Conservation (phyloP, 2,329 filamentous ascomycete genomes). For the Arthrobotrys conoides region DNA sequence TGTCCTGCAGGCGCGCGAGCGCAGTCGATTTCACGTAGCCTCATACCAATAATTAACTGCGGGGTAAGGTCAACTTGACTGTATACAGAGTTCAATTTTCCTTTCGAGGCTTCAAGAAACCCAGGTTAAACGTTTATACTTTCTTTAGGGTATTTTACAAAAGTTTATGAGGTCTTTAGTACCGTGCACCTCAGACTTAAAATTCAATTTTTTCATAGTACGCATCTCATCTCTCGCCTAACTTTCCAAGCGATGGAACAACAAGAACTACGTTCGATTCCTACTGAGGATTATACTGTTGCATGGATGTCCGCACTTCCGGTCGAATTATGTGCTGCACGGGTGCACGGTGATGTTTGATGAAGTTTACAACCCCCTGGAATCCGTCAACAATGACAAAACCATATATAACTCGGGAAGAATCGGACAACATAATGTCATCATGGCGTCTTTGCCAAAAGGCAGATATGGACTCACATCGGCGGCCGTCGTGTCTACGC, state of each 20-base stretch:
- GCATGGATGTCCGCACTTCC: background rate
- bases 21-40: too few relatives aligned
- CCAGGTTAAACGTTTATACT: too few relatives aligned
- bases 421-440: background rate
- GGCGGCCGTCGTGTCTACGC: background rate
- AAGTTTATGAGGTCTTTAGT: too few relatives aligned
- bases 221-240: too few relatives aligned
- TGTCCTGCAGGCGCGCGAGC: too few relatives aligned
- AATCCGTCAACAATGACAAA: background rate
- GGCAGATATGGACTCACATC: background rate
- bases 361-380: background rate
- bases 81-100: too few relatives aligned
- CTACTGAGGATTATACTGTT: background rate
- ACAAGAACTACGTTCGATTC: background rate
- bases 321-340: background rate
- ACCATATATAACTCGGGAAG: background rate
- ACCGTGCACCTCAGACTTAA: too few relatives aligned
- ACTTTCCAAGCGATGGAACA: background rate
- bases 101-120: too few relatives aligned
- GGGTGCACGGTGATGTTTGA: slow-evolving; percentile 5
- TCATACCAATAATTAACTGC: too few relatives aligned
- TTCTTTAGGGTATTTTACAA: too few relatives aligned
- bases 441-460: background rate
- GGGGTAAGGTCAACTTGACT: too few relatives aligned
- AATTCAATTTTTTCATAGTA: too few relatives aligned